These are phyloP conservation scores for Paspalum notatum DNA, from an alignment of 176 grass and related monocot species.

Conservation along the genomic window DNA sequence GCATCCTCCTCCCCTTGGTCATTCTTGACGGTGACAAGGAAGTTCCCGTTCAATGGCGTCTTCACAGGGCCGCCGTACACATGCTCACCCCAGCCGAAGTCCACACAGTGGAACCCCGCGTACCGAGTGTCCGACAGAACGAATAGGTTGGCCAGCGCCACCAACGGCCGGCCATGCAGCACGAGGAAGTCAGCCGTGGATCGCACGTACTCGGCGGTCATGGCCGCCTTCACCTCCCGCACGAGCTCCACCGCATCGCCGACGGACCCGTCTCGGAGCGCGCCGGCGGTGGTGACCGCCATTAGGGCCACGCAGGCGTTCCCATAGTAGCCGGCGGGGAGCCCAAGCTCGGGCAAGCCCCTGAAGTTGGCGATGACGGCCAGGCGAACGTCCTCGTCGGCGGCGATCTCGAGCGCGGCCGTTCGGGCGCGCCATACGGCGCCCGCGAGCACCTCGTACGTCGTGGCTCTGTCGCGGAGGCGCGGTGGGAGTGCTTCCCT, in stretches of 20 bases:
- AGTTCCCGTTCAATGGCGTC: no score
- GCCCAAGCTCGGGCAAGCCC: neutral
- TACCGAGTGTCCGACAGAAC: slow-evolving; percentile 44
- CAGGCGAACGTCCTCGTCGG: neutral
- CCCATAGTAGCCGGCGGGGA: slow-evolving; percentile 52
- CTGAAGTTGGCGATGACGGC: slow-evolving; percentile 32
- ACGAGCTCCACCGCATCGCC: slow-evolving; percentile 33
- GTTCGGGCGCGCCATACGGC: slow-evolving; percentile 41
- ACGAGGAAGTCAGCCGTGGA: slow-evolving; percentile 33
- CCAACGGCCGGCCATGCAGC: neutral
- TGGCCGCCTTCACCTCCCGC: slow-evolving; percentile 29
- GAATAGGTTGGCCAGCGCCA: slow-evolving; percentile 13
- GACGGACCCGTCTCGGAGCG: neutral
- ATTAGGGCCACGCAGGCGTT: slow-evolving; percentile 35
- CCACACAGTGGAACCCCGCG: slow-evolving; percentile 27
- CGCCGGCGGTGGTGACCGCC: neutral
- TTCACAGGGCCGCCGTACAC: neutral
- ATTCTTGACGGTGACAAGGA: no score
- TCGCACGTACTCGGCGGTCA: slow-evolving; percentile 45
- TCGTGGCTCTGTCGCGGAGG: neutral
- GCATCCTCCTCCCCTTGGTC: no score
- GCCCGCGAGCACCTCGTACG: slow-evolving; percentile 37
- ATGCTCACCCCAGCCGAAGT: slow-evolving; percentile 44
- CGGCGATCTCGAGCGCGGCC: slow-evolving; percentile 18
- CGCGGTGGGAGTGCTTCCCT: neutral